Percentiles rank a stretch among this genome's conserved stretches.
Conservation (phyloP, 2,329 filamentous ascomycete species). For the Colletotrichum kahawae region DNA sequence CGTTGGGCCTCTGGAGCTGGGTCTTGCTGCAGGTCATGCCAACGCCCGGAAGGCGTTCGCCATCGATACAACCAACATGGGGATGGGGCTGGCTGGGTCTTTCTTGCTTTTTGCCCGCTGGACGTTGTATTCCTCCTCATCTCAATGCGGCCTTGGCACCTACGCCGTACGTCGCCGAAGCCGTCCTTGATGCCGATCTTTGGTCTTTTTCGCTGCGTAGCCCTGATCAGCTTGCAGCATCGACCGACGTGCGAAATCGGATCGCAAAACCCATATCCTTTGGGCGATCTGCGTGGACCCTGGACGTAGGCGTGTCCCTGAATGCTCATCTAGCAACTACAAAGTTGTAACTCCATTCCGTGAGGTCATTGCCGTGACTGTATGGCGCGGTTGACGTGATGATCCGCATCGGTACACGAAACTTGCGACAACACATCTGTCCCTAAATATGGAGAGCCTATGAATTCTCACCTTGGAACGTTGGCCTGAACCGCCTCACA, state of each 20-base stretch:
- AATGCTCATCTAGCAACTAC: neutral
- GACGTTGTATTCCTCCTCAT: neutral
- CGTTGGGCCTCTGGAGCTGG: neutral
- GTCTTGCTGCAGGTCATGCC: constrained; percentile 7
- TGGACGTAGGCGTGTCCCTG: neutral
- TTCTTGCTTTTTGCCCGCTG: neutral
- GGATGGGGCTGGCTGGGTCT: neutral
- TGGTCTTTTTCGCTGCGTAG: neutral
- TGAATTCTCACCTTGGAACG: neutral
- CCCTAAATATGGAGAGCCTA: neutral
- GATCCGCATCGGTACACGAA: neutral
- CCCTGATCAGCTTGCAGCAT: neutral
- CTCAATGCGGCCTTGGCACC: neutral
- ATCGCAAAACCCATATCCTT: neutral
- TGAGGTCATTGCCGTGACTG: neutral
- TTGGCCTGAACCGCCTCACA: neutral
- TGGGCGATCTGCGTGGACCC: neutral
- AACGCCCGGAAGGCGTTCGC: neutral
- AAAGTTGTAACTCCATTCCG: neutral
- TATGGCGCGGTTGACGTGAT: neutral
- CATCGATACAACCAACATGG: neutral
- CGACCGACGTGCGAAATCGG: neutral
- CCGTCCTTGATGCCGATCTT: neutral
- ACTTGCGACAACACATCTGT: neutral
- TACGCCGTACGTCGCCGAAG: neutral